Percentiles rank a stretch among this genome's conserved stretches.
These are phyloP conservation scores for Cucumis melo DNA, from an alignment of 306 rosid species.

Conservation along the genomic window DNA sequence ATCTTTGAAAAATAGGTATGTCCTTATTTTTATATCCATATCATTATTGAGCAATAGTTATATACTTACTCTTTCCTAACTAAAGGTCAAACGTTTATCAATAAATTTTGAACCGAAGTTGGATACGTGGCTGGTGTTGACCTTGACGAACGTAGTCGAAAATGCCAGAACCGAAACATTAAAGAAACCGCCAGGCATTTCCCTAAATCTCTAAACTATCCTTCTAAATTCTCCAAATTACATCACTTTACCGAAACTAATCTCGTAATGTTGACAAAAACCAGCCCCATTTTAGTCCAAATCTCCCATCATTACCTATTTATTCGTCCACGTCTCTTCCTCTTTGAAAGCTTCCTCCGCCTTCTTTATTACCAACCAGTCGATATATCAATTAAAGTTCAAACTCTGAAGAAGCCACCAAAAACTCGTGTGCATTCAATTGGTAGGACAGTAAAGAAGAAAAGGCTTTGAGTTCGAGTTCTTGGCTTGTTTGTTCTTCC, in stretches of 20 bases:
- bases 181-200: neutral
- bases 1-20: too few relatives aligned
- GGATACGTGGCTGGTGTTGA: neutral
- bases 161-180: neutral
- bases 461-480: neutral
- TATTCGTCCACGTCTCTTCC: slow-evolving; percentile 10
- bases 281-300: slow-evolving; percentile 8
- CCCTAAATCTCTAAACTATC: slow-evolving; percentile 14
- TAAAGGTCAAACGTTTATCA: neutral
- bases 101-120: neutral
- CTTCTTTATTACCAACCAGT: slow-evolving; percentile 15
- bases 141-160: neutral
- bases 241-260: neutral
- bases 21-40: too few relatives aligned
- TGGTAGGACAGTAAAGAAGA: neutral
- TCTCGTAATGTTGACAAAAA: slow-evolving; percentile 14
- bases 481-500: neutral
- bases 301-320: slow-evolving; percentile 24
- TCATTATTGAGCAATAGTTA: too few relatives aligned
- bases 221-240: neutral
- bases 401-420: slow-evolving; percentile 22
- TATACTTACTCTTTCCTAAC: too few relatives aligned
- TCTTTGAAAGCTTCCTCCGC: slow-evolving; percentile 4
- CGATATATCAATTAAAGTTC: slow-evolving; percentile 10
- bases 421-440: neutral